phyloP scores from a whole-genome alignment of 768 basidiomycete genomes.

The Mycena vulgaris region DNA sequence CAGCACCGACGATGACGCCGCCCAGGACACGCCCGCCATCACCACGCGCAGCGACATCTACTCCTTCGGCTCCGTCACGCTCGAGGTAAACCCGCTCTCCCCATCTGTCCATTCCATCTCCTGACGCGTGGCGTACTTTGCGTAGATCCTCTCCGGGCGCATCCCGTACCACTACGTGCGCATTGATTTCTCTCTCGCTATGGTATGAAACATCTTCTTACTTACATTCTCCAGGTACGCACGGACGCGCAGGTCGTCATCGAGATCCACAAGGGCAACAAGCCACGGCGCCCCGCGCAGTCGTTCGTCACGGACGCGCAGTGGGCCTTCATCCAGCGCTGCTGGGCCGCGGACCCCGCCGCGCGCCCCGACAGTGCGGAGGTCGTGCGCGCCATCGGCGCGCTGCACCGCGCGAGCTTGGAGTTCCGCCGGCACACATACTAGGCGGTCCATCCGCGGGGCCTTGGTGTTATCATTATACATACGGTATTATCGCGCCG shows the following conservation, averaged over 20 bases:
- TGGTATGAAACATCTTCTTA: too few relatives aligned
- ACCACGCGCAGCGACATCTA: conserved; percentile 61
- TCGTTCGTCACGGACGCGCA: conserved; percentile 56
- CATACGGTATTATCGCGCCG: conserved; percentile 13
- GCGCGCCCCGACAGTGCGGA: conserved; percentile 50
- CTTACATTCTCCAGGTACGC: too few relatives aligned
- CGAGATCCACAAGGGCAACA: conserved; percentile 57
- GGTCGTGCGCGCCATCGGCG: conserved; percentile 39
- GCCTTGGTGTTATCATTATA: background rate
- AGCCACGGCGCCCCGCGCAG: conserved; percentile 56
- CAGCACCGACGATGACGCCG: conserved; percentile 50
- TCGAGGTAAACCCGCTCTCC: conserved; percentile 49
- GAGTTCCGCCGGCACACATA: conserved; percentile 42
- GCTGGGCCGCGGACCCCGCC: conserved; percentile 54
- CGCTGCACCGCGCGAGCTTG: conserved; percentile 40
- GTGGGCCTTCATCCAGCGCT: conserved; percentile 59
- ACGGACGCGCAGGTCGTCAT: conserved; percentile 59
- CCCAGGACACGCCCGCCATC: conserved; percentile 38
- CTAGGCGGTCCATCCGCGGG: background rate
- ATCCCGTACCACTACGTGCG: conserved; percentile 60
- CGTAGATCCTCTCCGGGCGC: conserved; percentile 56
- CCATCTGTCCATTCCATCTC: background rate
- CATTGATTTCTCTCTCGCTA: too few relatives aligned
- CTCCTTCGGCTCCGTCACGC: conserved; percentile 62
- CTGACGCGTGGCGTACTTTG: background rate